Percentiles rank a stretch among this genome's conserved stretches.
These are phyloP conservation scores for Otatea glauca DNA, from an alignment of 176 grass and related monocot species.

Conservation along the genomic window DNA sequence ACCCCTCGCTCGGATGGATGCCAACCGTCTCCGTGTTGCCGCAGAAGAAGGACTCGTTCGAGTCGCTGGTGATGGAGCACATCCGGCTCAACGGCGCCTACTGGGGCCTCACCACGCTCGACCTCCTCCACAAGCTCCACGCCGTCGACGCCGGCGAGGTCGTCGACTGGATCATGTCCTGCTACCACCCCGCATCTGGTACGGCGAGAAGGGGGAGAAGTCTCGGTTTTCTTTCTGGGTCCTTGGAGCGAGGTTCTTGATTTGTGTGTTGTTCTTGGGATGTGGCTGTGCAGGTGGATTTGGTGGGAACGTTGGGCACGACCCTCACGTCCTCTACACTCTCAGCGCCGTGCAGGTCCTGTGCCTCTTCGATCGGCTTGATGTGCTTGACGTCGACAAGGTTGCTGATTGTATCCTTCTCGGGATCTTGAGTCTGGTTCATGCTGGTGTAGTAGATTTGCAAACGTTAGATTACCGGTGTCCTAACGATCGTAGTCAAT, in stretches of 20 bases:
- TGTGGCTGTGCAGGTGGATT: conserved; percentile 71
- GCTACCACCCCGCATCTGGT: conserved; percentile 79
- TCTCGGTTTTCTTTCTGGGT: not conserved
- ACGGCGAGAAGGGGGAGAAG: not conserved
- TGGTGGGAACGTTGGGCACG: conserved; percentile 86
- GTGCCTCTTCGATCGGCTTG: conserved; percentile 71
- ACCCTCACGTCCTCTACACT: conserved; percentile 74
- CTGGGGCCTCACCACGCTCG: conserved; percentile 91
- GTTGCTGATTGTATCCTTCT: conserved; percentile 88
- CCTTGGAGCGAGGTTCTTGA: conserved; percentile 2
- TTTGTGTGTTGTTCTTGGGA: not conserved
- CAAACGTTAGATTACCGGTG: not conserved
- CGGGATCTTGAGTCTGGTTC: not conserved
- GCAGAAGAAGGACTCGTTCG: conserved; percentile 87
- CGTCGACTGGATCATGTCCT: conserved; percentile 80
- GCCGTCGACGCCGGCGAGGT: conserved; percentile 72
- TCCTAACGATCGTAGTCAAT: not conserved
- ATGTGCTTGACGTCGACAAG: conserved; percentile 70
- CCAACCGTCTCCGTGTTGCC: not conserved
- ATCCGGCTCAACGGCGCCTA: conserved; percentile 81
- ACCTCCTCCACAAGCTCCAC: conserved; percentile 73
- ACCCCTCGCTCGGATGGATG: not conserved
- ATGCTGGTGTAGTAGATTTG: not conserved
- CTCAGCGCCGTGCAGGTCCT: conserved; percentile 88
- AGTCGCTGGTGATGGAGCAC: conserved; percentile 87